Percentiles rank a stretch among this genome's conserved stretches.
Conservation (phyloP, 129 eudicot genomes). For the Lactuca sativa region DNA sequence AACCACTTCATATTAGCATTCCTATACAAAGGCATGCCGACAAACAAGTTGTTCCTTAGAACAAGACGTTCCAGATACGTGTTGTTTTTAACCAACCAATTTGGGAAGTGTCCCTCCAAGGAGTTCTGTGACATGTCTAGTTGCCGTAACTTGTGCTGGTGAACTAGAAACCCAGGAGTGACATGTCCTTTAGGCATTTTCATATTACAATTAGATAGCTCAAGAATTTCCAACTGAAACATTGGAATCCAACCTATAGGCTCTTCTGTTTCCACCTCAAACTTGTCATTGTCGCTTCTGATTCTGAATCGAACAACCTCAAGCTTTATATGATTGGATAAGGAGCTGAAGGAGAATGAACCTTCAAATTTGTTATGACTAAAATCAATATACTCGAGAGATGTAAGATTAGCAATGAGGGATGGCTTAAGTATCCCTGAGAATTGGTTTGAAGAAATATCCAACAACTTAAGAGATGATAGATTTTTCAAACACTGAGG, state of each 20-base stretch:
- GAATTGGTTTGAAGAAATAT: constrained; percentile 29
- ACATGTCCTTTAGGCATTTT: constrained; percentile 6
- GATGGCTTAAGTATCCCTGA: constrained; percentile 8
- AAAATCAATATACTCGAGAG: constrained; percentile 30
- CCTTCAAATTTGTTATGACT: too few species aligned
- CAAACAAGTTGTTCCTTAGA: constrained; percentile 25
- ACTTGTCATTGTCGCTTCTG: not conserved
- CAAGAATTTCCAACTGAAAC: constrained; percentile 32
- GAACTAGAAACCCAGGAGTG: constrained; percentile 30
- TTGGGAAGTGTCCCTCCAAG: constrained; percentile 12
- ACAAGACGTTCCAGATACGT: not conserved
- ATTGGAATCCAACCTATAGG: constrained; percentile 24
- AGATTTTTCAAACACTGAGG: constrained; percentile 24
- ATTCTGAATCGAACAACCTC: not conserved
- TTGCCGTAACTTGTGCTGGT: constrained; percentile 17
- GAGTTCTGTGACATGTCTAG: constrained; percentile 27
- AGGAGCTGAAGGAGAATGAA: constrained; percentile 22
- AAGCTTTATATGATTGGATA: constrained; percentile 35
- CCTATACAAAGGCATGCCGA: not conserved
- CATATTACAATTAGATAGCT: not conserved
- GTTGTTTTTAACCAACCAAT: constrained; percentile 32
- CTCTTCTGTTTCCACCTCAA: constrained; percentile 27
- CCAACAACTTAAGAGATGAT: constrained; percentile 27
- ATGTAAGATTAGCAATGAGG: constrained; percentile 19
- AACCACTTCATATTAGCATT: not conserved